These are phyloP conservation scores for Phanerochaete sordida DNA, from an alignment of 768 basidiomycete genomes.

Conservation along the genomic window DNA sequence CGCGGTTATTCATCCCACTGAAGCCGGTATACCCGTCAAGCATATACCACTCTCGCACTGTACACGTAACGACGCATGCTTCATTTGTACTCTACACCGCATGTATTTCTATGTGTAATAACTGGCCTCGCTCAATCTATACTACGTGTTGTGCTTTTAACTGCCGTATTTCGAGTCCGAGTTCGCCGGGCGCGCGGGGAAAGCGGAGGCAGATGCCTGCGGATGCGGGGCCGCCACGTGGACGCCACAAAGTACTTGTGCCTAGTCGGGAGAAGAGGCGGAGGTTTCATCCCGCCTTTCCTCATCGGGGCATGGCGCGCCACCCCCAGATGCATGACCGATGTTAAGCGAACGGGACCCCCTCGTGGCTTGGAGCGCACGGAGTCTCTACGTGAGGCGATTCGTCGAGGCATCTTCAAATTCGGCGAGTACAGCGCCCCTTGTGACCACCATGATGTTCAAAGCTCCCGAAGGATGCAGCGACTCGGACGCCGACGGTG, in stretches of 20 bases:
- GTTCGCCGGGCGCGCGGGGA: no score
- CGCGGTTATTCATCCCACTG: neutral
- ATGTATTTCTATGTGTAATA: neutral
- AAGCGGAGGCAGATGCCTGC: no score
- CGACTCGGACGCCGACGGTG: no score
- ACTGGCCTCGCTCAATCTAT: neutral
- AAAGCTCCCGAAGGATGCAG: no score
- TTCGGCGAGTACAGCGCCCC: no score
- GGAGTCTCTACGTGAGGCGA: no score
- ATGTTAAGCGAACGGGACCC: neutral
- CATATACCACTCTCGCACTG: neutral
- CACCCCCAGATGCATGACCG: neutral
- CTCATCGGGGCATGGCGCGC: neutral
- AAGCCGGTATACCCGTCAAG: neutral
- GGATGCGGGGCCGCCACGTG: neutral
- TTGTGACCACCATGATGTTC: no score
- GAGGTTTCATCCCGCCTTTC: neutral
- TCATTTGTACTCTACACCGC: neutral
- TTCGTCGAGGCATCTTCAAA: no score
- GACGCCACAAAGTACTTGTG: neutral
- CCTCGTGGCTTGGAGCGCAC: neutral
- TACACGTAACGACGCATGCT: neutral
- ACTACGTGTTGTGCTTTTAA: no score
- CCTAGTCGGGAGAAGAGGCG: neutral
- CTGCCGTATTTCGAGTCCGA: no score